Base-by-base conservation (phyloP, 768 basidiomycete genomes). In the Piloderma croceum region DNA sequence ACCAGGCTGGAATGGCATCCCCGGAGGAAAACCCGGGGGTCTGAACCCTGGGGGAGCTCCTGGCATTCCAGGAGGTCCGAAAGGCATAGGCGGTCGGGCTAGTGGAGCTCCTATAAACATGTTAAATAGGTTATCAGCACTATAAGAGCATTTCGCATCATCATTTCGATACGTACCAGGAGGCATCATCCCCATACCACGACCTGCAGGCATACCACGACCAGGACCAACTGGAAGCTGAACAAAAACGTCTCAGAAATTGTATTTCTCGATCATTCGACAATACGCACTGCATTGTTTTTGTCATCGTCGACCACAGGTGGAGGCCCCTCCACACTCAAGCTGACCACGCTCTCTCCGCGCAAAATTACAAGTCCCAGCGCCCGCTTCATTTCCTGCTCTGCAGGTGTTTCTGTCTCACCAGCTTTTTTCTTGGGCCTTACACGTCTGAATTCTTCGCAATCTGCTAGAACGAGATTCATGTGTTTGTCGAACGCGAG, bases 401-500 rank as follows among this genome's bases (percentile, higher is more conserved):
- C 79, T 1, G 78, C 77, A 6, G 76, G 79, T 4, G 79, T 74
- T 59, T 83, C 88, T n/a, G n/a, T n/a, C 65, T 80, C 82, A 20
- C 87, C 88, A 11, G 77, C 59, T 69, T 94, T 88, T 71, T 91
- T 91, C 74, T 98, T 97, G 27, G 86, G 85, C 49, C 87, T 71
- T 31, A 98, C 82, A 49, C 87, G 81, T 54, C 96, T 70, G 60
- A 98, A 99, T 65, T 99, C 96, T 64, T 99, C 96, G 58, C 93
- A 97, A 53, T 98, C 96, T 12, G 94, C 92, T 40, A 99, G 69
- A 33, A 99, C 96, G 52, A 99, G 74, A 68, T 99, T 99, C 96
- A 98, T 99, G 67, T 99, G 96, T 57, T 89, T 84, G 70, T 99
- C 96, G 62, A 97, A 99, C 38, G 96, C 96, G 62, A 99, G 85